A percentile compares a stretch with the other conserved stretches of the same genome.
These are phyloP conservation scores for Bolboschoenoplectus hybrid DNA, from an alignment of 202 grass and related monocot genomes.

Conservation along the genomic window DNA sequence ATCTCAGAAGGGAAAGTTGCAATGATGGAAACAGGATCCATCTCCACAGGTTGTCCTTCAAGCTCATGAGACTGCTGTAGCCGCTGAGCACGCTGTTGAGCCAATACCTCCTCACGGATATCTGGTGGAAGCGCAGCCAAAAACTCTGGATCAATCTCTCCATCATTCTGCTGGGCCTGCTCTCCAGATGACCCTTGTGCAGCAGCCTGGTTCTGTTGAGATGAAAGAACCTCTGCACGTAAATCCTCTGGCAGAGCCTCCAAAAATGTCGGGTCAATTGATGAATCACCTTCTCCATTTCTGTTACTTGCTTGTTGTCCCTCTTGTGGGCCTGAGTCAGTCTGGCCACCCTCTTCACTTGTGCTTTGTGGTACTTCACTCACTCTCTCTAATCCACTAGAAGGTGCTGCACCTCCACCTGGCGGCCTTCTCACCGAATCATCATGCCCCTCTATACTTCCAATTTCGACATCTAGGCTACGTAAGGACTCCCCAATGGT, in stretches of 20 bases:
- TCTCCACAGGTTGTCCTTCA: conserved; percentile 97
- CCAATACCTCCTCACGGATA: conserved; percentile 92
- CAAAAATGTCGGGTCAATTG: conserved; percentile 98
- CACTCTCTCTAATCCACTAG: conserved; percentile 70
- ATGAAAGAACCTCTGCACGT: conserved; percentile 90
- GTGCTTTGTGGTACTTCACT: conserved; percentile 73
- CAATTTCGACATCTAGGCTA: conserved; percentile 98
- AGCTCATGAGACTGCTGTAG: conserved; percentile 85
- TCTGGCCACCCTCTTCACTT: conserved; percentile 68
- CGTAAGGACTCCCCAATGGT: conserved; percentile 93
- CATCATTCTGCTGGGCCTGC: conserved; percentile 61
- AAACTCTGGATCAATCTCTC: conserved; percentile 98
- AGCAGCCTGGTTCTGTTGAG: conserved; percentile 90
- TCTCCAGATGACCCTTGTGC: conserved; percentile 69
- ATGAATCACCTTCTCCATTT: conserved; percentile 51
- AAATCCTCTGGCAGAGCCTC: conserved; percentile 98
- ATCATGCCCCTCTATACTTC: conserved; percentile 97
- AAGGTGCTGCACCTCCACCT: conserved; percentile 55
- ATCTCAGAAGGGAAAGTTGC: conserved; percentile 98
- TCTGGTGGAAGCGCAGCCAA: conserved; percentile 97
- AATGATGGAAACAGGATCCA: conserved; percentile 98
- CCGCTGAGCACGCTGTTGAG: conserved; percentile 90
- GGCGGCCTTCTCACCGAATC: conserved; percentile 77
- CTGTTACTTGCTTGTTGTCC: conserved; percentile 55
- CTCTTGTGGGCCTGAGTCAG: conserved; percentile 45